phyloP scores from a whole-genome alignment of 1,284 basidiomycete species.

The Cutaneotrichosporon mucoides region DNA sequence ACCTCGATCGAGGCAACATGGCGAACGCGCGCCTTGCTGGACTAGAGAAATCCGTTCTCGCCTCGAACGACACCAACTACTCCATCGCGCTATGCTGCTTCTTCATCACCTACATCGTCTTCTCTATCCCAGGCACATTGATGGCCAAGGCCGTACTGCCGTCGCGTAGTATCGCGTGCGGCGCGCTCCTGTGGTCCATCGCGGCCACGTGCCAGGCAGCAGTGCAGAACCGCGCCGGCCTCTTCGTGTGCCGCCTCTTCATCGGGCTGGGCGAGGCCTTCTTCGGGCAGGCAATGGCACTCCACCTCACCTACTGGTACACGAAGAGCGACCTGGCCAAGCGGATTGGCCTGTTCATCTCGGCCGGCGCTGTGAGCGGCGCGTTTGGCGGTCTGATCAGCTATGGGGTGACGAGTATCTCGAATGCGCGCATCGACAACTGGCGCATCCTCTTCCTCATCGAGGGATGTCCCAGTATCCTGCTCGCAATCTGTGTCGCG shows the following conservation, averaged over 20 bases:
- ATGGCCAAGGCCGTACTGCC: conserved; percentile 44
- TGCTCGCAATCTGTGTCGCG: conserved; percentile 63
- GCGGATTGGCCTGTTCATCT: conserved; percentile 51
- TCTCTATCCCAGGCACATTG: conserved; percentile 43
- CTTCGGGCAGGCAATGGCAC: conserved; percentile 47
- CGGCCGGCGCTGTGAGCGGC: conserved; percentile 45
- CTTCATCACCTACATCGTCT: conserved; percentile 48
- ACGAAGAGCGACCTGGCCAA: conserved; percentile 49
- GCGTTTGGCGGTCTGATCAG: conserved; percentile 47
- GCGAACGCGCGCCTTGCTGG: conserved; percentile 46
- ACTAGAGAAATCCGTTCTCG: conserved; percentile 41
- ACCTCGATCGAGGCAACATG: conserved; percentile 49
- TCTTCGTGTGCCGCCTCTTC: conserved; percentile 48
- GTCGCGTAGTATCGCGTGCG: conserved; percentile 45
- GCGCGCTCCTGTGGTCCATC: conserved; percentile 49
- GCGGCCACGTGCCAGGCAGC: conserved; percentile 50
- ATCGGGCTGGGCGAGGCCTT: conserved; percentile 48
- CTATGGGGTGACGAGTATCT: conserved; percentile 45
- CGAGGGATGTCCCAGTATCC: conserved; percentile 57
- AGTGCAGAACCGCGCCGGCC: conserved; percentile 36
- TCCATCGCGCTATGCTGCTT: conserved; percentile 47
- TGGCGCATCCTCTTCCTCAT: conserved; percentile 51
- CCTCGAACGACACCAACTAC: conserved; percentile 43
- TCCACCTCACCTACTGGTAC: conserved; percentile 44
- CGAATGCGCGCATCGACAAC: conserved; percentile 27